These are phyloP conservation scores for Gossypium laxum DNA, from an alignment of 441 rosid genomes.

Conservation along the genomic window DNA sequence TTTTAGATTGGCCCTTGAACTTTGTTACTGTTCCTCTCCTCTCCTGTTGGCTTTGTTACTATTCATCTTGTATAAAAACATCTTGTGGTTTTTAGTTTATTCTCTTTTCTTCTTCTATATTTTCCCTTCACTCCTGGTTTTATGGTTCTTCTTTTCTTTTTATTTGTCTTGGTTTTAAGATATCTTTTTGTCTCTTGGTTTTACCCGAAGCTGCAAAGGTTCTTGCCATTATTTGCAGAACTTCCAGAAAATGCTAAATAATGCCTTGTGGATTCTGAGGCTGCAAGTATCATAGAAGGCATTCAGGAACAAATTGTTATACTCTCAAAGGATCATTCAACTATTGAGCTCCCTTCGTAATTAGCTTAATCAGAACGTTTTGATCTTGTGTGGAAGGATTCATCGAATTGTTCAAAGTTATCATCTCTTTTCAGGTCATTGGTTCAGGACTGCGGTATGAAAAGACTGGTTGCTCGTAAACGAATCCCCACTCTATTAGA, in stretches of 20 bases:
- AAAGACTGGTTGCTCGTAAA: constrained; percentile 33
- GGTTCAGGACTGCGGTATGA: constrained; percentile 53
- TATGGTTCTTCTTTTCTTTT: background rate
- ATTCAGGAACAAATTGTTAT: constrained; percentile 65
- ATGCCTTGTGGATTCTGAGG: constrained; percentile 71
- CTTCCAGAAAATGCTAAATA: constrained; percentile 53
- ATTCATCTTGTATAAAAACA: too few relatives aligned
- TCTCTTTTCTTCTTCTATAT: background rate
- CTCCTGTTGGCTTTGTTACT: background rate
- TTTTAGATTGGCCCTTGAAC: background rate
- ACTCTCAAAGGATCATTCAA: constrained; percentile 53
- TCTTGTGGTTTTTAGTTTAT: background rate
- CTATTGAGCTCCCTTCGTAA: constrained; percentile 59
- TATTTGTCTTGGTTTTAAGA: background rate
- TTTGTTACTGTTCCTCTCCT: background rate
- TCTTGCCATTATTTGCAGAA: constrained; percentile 31
- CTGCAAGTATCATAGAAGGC: constrained; percentile 47
- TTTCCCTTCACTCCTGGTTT: background rate
- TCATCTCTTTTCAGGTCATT: constrained; percentile 45
- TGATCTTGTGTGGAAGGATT: background rate
- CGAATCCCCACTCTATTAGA: constrained; percentile 48
- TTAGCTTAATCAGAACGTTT: constrained; percentile 16
- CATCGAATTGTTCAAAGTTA: constrained; percentile 2
- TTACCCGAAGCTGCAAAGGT: background rate
- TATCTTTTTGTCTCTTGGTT: background rate